phyloP scores from a whole-genome alignment of 164 flowering plant genomes.

The Liquidambar formosana region DNA sequence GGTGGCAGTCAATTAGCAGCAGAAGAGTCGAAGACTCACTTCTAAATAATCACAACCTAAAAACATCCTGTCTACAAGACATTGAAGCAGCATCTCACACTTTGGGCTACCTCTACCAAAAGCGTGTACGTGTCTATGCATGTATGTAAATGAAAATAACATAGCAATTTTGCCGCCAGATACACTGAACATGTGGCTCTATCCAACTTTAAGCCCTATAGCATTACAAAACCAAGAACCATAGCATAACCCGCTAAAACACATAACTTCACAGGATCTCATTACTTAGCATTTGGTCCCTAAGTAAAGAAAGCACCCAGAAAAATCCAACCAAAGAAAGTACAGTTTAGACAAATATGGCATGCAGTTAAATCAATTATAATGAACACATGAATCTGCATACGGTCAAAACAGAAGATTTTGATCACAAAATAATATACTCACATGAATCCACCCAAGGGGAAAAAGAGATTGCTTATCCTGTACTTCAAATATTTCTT shows the following conservation, averaged over 20 bases:
- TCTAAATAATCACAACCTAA: too few relatives aligned
- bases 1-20: too few relatives aligned
- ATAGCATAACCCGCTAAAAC: too few relatives aligned
- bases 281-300: not conserved
- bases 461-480: conserved; percentile 92
- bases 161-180: not conserved
- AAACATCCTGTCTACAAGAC: too few relatives aligned
- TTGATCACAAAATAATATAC: conserved; percentile 20
- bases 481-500: conserved; percentile 96
- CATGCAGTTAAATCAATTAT: not conserved
- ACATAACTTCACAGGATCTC: not conserved
- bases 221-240: too few relatives aligned
- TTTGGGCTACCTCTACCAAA: too few relatives aligned
- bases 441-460: conserved; percentile 98
- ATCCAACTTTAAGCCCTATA: too few relatives aligned
- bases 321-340: not conserved
- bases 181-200: not conserved
- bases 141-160: not conserved
- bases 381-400: not conserved
- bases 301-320: too few relatives aligned
- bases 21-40: too few relatives aligned
- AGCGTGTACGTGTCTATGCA: not conserved
- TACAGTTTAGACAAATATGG: not conserved
- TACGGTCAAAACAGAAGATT: not conserved
- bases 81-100: too few relatives aligned